A percentile compares a stretch with the other conserved stretches of the same genome.
phyloP scores from a whole-genome alignment of 805 yeast species.

The Candida ulmi region DNA sequence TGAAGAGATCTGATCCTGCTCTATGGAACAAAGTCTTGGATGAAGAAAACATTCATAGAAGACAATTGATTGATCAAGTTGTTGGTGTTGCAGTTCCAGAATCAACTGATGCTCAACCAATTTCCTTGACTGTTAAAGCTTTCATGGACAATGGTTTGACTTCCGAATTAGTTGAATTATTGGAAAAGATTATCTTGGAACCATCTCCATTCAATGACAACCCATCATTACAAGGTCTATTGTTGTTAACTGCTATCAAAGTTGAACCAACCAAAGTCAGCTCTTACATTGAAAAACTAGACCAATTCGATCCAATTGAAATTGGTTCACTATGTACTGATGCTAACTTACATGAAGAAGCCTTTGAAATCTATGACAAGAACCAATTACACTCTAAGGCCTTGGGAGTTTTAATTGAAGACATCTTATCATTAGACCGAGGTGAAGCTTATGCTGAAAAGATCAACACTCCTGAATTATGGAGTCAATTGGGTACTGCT shows the following conservation, averaged over 20 bases:
- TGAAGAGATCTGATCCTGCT: constrained; percentile 77
- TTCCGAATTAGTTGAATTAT: constrained; percentile 84
- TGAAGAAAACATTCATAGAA: constrained; percentile 77
- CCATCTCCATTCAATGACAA: constrained; percentile 97
- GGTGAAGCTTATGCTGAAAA: constrained; percentile 92
- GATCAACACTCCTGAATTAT: constrained; percentile 75
- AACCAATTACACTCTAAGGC: constrained; percentile 75
- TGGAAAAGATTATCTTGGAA: constrained; percentile 93
- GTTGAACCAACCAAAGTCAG: constrained; percentile 86
- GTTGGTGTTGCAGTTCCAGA: constrained; percentile 96
- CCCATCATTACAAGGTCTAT: constrained; percentile 88
- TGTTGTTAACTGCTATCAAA: constrained; percentile 90
- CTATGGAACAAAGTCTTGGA: constrained; percentile 79
- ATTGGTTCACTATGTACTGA: constrained; percentile 91
- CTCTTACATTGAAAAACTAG: constrained; percentile 81
- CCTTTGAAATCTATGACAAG: constrained; percentile 86
- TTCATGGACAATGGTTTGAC: constrained; percentile 95
- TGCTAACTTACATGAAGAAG: constrained; percentile 87
- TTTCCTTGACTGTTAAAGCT: constrained; percentile 88
- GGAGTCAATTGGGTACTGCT: constrained; percentile 95
- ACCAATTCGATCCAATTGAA: constrained; percentile 87
- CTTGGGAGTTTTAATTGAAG: constrained; percentile 85
- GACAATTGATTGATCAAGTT: constrained; percentile 89
- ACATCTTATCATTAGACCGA: constrained; percentile 89
- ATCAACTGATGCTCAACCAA: constrained; percentile 86